Conservation (phyloP, 441 rosid genomes). For the Cnidoscolus chayamansa region DNA sequence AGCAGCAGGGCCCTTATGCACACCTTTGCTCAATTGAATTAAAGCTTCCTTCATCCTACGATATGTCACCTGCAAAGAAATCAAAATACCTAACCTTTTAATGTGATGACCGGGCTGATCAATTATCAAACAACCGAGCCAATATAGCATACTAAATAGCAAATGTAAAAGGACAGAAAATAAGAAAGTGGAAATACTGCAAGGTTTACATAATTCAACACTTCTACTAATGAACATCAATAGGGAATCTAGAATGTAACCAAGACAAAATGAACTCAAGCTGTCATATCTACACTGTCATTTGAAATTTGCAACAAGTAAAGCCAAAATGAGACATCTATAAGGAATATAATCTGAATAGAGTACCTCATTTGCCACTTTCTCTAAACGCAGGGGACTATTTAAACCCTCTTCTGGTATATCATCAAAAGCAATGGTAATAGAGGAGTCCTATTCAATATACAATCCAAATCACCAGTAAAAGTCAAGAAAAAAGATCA, state of each 20-base stretch:
- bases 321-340: neutral
- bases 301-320: neutral
- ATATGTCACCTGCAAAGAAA: slow-evolving; percentile 63
- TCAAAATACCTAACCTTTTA: slow-evolving; percentile 4
- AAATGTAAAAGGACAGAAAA: neutral
- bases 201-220: neutral
- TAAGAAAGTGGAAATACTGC: neutral
- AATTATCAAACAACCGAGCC: neutral
- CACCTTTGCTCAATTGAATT: slow-evolving; percentile 81
- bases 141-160: neutral
- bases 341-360: neutral
- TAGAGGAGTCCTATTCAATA: slow-evolving; percentile 64
- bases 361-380: slow-evolving; percentile 85
- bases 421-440: slow-evolving; percentile 85
- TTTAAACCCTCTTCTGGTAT: slow-evolving; percentile 86
- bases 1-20: slow-evolving; percentile 80
- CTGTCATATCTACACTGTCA: neutral
- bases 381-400: slow-evolving; percentile 75
- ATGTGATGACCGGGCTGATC: slow-evolving; percentile 2
- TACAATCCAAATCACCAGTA: slow-evolving; percentile 17
- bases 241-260: neutral
- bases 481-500: slow-evolving; percentile 10
- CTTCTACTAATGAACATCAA: neutral
- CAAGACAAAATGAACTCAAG: slow-evolving; percentile 15
- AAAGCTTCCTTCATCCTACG: slow-evolving; percentile 92